These are phyloP conservation scores for Cutaneotrichosporon sp. DNA, from an alignment of 1,284 basidiomycete species.

Conservation along the genomic window DNA sequence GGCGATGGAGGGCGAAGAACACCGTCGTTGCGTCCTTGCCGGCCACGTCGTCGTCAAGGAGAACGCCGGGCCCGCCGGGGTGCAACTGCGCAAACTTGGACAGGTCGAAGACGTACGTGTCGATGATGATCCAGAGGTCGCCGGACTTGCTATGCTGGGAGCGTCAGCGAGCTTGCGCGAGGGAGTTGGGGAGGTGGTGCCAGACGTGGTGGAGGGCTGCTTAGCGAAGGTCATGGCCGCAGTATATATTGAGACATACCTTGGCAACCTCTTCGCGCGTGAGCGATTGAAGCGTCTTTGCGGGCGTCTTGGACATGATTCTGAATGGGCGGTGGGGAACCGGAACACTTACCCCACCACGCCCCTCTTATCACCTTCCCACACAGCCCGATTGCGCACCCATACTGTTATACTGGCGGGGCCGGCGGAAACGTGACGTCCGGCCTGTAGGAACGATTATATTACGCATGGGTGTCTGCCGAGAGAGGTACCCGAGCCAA, in stretches of 20 bases:
- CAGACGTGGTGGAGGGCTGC: neutral
- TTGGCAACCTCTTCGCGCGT: constrained; percentile 53
- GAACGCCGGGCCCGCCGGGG: constrained; percentile 75
- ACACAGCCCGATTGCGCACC: too few relatives aligned
- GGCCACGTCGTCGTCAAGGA: constrained; percentile 66
- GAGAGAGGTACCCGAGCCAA: too few relatives aligned
- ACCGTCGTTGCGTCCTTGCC: constrained; percentile 81
- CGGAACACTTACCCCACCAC: too few relatives aligned
- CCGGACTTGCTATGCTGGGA: constrained; percentile 70
- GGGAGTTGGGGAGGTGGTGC: too few relatives aligned
- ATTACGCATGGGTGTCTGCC: too few relatives aligned
- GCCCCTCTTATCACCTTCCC: too few relatives aligned
- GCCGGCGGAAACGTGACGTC: too few relatives aligned
- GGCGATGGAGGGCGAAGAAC: constrained; percentile 79
- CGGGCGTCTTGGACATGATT: neutral
- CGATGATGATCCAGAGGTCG: constrained; percentile 78
- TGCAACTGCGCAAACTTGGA: constrained; percentile 74
- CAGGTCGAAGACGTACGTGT: constrained; percentile 77
- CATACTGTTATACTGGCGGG: too few relatives aligned
- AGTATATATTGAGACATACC: constrained; percentile 33
- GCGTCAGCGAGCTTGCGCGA: neutral
- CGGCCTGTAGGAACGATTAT: too few relatives aligned
- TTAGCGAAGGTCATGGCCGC: neutral
- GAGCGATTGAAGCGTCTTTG: constrained; percentile 41
- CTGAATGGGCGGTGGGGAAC: too few relatives aligned